Percentiles rank a stretch among this genome's conserved stretches.
phyloP scores from a whole-genome alignment of 2,329 filamentous ascomycete species.

The Beauveria asiatica region DNA sequence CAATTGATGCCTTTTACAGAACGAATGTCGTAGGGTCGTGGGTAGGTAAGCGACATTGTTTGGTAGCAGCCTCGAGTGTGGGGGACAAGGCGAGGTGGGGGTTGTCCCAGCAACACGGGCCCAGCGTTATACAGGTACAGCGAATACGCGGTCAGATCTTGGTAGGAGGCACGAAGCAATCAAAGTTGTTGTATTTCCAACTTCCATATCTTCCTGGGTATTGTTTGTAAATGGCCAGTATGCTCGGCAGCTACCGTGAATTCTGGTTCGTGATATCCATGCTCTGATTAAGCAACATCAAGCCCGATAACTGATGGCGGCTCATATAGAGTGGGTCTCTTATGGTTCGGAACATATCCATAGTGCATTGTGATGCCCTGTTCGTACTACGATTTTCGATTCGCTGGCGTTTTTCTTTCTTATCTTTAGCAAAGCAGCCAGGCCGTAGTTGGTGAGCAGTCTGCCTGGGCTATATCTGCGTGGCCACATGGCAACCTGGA shows the following conservation, averaged over 20 bases:
- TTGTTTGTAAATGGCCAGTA: no score
- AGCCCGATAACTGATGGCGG: background rate
- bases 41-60: background rate
- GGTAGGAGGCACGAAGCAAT: background rate
- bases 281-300: background rate
- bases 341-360: background rate
- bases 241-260: background rate
- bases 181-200: no score
- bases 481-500: background rate
- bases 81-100: background rate
- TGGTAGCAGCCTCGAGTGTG: background rate
- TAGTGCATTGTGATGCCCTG: background rate
- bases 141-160: background rate
- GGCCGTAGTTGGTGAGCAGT: no score
- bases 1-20: background rate
- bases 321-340: background rate
- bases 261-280: background rate
- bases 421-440: no score
- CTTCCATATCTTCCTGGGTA: no score
- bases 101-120: conserved; percentile 5
- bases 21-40: background rate
- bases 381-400: background rate
- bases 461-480: no score
- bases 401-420: no score
- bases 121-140: background rate